Conservation (phyloP, 2,329 filamentous ascomycete genomes). For the Immersiporthe knoxdaviesiana region DNA sequence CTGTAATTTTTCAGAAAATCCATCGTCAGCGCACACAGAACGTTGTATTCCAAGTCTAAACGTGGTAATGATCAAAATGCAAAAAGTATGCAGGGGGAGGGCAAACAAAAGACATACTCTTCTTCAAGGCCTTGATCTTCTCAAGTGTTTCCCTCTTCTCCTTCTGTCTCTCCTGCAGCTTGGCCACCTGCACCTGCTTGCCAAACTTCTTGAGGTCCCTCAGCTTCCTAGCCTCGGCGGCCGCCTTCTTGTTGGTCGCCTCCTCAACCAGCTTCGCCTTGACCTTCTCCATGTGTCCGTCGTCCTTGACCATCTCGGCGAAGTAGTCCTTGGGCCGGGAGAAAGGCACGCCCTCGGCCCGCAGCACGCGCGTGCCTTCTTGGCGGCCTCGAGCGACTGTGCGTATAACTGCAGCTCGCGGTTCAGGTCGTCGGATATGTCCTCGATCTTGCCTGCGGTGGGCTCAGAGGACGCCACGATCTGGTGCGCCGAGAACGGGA, state of each 20-base stretch:
- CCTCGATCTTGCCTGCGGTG: slow-evolving; percentile 69
- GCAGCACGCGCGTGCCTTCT: slow-evolving; percentile 73
- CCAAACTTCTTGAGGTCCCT: slow-evolving; percentile 98
- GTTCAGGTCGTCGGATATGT: slow-evolving; percentile 88
- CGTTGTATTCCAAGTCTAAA: neutral
- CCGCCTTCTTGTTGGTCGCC: slow-evolving; percentile 88
- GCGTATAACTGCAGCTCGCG: slow-evolving; percentile 93
- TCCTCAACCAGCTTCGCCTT: slow-evolving; percentile 92
- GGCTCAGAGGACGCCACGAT: slow-evolving; percentile 69
- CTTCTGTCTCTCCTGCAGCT: slow-evolving; percentile 91
- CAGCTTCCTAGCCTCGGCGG: slow-evolving; percentile 87
- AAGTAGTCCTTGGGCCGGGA: slow-evolving; percentile 93
- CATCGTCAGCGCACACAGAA: slow-evolving; percentile 1
- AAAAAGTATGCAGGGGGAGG: neutral
- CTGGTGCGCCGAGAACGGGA: slow-evolving; percentile 84
- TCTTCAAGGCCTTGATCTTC: slow-evolving; percentile 92
- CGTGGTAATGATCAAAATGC: too few species aligned
- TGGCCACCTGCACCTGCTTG: slow-evolving; percentile 96
- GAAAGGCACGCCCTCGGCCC: slow-evolving; percentile 83
- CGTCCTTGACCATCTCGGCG: slow-evolving; percentile 98
- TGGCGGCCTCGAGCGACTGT: slow-evolving; percentile 80
- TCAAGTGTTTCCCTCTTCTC: slow-evolving; percentile 91
- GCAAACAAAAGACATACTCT: slow-evolving; percentile 85
- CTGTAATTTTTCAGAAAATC: slow-evolving; percentile 49
- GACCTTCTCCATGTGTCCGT: slow-evolving; percentile 97